Evolutionary conservation across 2,329 filamentous ascomycete species (phyloP), one percentile per base, ranked within the genome.

Genomic region (Rhynchosporium graminicola): DNA sequence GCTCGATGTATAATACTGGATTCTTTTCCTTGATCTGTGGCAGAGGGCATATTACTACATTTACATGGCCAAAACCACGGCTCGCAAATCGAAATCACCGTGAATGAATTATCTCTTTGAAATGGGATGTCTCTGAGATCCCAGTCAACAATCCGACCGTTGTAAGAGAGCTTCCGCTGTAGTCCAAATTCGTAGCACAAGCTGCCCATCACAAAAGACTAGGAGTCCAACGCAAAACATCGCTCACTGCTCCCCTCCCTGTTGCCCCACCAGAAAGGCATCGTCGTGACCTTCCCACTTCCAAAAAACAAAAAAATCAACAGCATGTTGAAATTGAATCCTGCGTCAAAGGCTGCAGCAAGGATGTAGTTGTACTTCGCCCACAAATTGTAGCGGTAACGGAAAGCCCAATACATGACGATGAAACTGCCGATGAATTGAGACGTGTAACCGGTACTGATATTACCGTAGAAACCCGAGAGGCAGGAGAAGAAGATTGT

Each of bases 231-330:
- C 2, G 82, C 82, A 76, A 87, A 87, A 70, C 84, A 87, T 59
- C 84, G 77, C 73, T 87, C 84, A 50, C 81, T 80, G 58, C 76
- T 83, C n/a, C 77, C 75, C 29, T 74, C 77, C 66, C 84, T 80
- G 67, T 87, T 87, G 0, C 84, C 84, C 83, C 84, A 87, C 85
- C 85, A 87, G 64, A 83, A 71, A 15, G 83, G 83, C 84, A 86
- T 87, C 13, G 73, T 76, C 9, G 86, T 74, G 31, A 83, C 76
- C 75, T 82, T 86, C 0, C 79, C 83, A 8, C 80, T 80, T 0
- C 83, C 81, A 67, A 86, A 85, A 64, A 80, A 82, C 62, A 87
- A 70, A 71, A 87, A 87, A n/a, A 86, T 80, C 20, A 87, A 74
- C 63, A 87, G 67, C 79, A 86, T 79, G 65, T 85, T 85, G 20